A percentile compares a stretch with the other conserved stretches of the same genome.
phyloP scores from a whole-genome alignment of 23 red algal species.

The Cyanidium caldarium region DNA sequence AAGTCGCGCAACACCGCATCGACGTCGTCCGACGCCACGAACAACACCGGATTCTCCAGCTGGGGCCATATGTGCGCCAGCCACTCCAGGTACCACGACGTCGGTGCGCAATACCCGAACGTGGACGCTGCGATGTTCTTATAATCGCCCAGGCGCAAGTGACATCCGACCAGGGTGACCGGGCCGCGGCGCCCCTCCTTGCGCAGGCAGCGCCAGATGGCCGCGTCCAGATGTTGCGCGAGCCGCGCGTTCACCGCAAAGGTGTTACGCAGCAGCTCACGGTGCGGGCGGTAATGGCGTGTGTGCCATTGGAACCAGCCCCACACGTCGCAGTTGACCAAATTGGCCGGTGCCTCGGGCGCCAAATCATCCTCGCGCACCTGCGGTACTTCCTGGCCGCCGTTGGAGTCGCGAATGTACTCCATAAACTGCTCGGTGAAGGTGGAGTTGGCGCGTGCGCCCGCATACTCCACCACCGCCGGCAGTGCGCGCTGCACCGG shows the following conservation, averaged over 20 bases:
- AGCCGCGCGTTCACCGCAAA: conserved; percentile 35
- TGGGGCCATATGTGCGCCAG: conserved; percentile 77
- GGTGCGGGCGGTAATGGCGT: conserved; percentile 48
- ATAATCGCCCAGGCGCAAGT: conserved; percentile 96
- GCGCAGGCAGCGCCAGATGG: conserved; percentile 19
- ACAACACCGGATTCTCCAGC: conserved; percentile 91
- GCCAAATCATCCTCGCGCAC: conserved; percentile 7
- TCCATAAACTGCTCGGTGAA: conserved; percentile 86
- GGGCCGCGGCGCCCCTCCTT: conserved; percentile 12
- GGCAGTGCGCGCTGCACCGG: conserved; percentile 47
- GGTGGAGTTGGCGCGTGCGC: conserved; percentile 81
- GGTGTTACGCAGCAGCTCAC: conserved; percentile 26
- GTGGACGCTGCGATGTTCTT: conserved; percentile 89
- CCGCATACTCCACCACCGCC: conserved; percentile 50
- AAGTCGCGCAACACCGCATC: conserved; percentile 69
- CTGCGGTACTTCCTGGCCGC: conserved; percentile 32
- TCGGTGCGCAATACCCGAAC: conserved; percentile 96
- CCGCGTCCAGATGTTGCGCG: conserved; percentile 16
- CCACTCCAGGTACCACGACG: conserved; percentile 89
- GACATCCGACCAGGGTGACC: conserved; percentile 69
- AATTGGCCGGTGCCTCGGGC: neutral
- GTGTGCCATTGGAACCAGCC: conserved; percentile 99
- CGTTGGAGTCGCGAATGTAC: conserved; percentile 65
- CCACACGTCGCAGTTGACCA: conserved; percentile 77
- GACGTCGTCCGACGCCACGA: conserved; percentile 84